A percentile compares a stretch with the other conserved stretches of the same genome.
phyloP scores from a whole-genome alignment of 306 rosid species.

The Quercus gilva region DNA sequence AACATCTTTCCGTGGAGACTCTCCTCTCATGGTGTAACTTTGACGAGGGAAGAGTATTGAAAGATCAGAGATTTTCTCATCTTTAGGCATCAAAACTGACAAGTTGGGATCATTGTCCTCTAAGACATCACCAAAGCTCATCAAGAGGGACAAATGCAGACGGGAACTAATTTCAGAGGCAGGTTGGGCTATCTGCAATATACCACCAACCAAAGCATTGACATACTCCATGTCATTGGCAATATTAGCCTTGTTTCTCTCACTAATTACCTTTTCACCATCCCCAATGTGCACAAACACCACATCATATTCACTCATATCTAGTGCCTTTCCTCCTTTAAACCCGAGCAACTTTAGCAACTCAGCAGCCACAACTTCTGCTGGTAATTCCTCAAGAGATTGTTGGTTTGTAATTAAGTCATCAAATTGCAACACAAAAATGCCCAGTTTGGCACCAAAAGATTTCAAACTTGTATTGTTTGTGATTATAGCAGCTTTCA shows the following conservation, averaged over 20 bases:
- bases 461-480: conserved; percentile 59
- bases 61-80: conserved; percentile 43
- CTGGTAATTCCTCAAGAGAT: conserved; percentile 17
- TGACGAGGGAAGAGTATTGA: conserved; percentile 67
- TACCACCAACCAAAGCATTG: conserved; percentile 67
- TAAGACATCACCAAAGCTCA: conserved; percentile 68
- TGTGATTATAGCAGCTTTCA: conserved; percentile 79
- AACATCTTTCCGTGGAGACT: conserved; percentile 57
- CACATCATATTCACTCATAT: conserved; percentile 57
- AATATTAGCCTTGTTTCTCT: conserved; percentile 29
- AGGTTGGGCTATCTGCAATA: conserved; percentile 46
- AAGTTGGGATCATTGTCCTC: conserved; percentile 41
- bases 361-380: conserved; percentile 38
- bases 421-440: conserved; percentile 41
- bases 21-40: conserved; percentile 85
- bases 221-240: conserved; percentile 45
- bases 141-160: conserved; percentile 74
- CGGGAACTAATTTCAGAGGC: conserved; percentile 68
- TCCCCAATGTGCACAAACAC: conserved; percentile 75
- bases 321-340: conserved; percentile 59
- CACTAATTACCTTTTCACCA: conserved; percentile 38
- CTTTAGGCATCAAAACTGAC: conserved; percentile 36
- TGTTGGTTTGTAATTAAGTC: conserved; percentile 28
- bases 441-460: conserved; percentile 64
- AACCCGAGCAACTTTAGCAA: conserved; percentile 78